A percentile compares a stretch with the other conserved stretches of the same genome.
phyloP scores from a whole-genome alignment of 352 stramenopile genomes.

The Phytophthora podocarpi region DNA sequence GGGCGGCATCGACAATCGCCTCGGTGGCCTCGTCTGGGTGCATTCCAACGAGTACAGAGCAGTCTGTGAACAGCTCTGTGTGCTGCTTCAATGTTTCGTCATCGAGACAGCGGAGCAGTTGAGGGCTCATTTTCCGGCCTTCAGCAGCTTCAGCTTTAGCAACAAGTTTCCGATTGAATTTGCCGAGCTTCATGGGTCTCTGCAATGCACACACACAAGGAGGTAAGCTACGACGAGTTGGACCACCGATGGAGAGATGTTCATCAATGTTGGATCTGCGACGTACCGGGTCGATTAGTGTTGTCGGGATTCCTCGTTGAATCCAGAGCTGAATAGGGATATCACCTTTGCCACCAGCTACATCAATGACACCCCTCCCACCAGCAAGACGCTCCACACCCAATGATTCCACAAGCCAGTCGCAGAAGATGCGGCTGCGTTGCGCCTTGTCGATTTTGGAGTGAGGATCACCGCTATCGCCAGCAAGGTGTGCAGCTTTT shows the following conservation, averaged over 20 bases:
- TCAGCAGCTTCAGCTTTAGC: conserved; percentile 33
- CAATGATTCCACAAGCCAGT: conserved; percentile 82
- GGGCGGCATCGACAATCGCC: conserved; percentile 93
- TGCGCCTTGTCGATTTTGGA: conserved; percentile 76
- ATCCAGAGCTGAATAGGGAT: conserved; percentile 88
- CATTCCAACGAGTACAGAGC: conserved; percentile 92
- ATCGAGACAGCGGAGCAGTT: conserved; percentile 68
- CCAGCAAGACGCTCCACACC: conserved; percentile 43
- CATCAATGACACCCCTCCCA: conserved; percentile 82
- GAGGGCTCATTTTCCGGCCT: conserved; percentile 49
- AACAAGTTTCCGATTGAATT: conserved; percentile 74
- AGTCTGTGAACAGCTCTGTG: conserved; percentile 68
- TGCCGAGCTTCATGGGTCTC: conserved; percentile 81
- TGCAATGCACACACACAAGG: conserved; percentile 18
- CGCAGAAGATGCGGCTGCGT: conserved; percentile 75
- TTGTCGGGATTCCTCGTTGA: conserved; percentile 74
- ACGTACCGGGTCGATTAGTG: conserved; percentile 84
- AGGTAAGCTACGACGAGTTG: neutral
- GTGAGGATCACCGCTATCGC: conserved; percentile 69
- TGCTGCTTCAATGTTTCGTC: conserved; percentile 56
- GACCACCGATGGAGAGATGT: neutral
- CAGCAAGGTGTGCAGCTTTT: conserved; percentile 54
- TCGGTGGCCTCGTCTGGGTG: conserved; percentile 97
- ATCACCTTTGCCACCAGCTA: conserved; percentile 89
- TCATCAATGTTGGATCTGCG: neutral